These are phyloP conservation scores for Quercus tomentella DNA, from an alignment of 331 rosid genomes.

Conservation along the genomic window DNA sequence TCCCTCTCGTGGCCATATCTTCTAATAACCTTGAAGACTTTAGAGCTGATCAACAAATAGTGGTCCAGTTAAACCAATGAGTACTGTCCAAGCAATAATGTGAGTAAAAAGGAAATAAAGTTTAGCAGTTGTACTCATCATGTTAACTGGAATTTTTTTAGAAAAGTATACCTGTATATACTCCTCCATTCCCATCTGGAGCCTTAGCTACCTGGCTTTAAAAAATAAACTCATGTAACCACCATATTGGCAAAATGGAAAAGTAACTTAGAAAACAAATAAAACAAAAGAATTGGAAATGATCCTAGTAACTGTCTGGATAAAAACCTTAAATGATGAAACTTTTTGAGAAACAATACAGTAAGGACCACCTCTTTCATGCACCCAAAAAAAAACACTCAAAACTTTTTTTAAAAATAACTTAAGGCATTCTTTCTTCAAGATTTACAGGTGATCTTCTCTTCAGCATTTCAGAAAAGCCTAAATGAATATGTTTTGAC, in stretches of 20 bases:
- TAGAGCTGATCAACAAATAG: slow-evolving; percentile 54
- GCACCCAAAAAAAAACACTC: background rate
- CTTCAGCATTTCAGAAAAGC: background rate
- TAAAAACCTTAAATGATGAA: background rate
- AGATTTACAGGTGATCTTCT: background rate
- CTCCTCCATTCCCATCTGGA: slow-evolving; percentile 99
- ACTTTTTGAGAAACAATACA: background rate
- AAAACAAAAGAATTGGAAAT: background rate
- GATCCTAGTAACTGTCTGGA: background rate
- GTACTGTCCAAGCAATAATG: slow-evolving; percentile 1
- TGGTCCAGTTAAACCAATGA: slow-evolving; percentile 7
- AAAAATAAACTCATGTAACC: slow-evolving; percentile 8
- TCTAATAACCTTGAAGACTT: slow-evolving; percentile 74
- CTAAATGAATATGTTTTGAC: background rate
- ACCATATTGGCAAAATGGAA: background rate
- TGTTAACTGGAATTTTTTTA: slow-evolving; percentile 9
- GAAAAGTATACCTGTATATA: slow-evolving; percentile 64
- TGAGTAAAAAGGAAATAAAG: slow-evolving; percentile 9
- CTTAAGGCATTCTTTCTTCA: background rate
- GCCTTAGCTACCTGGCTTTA: slow-evolving; percentile 87
- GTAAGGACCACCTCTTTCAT: background rate
- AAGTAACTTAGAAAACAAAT: background rate
- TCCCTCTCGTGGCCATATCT: slow-evolving; percentile 89
- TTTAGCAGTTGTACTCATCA: slow-evolving; percentile 9
- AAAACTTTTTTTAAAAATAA: no score